Conservation (phyloP, 495 filamentous ascomycete genomes). For the Tetracladium marchalianum region DNA sequence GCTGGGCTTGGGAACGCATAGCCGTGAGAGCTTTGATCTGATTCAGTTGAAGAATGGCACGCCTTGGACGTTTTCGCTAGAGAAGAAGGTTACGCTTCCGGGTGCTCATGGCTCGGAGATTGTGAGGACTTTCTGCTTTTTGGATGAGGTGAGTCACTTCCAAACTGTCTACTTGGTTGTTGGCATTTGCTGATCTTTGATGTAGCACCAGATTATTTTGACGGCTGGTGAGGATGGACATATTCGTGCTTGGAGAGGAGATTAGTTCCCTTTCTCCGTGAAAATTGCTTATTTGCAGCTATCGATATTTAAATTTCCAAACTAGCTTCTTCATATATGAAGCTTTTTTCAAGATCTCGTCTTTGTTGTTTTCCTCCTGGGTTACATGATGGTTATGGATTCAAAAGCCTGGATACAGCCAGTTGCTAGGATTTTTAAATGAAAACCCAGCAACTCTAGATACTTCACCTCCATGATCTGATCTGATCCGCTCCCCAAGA, state of each 20-base stretch:
- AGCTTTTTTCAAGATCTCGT: no score
- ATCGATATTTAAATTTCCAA: no score
- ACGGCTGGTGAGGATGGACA: constrained; percentile 73
- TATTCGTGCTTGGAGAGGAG: constrained; percentile 50
- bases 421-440: no score
- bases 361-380: no score
- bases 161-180: background rate
- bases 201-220: constrained; percentile 55
- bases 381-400: no score
- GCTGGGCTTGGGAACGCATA: constrained; percentile 52
- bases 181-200: constrained; percentile 10
- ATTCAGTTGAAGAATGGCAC: constrained; percentile 48
- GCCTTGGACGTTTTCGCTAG: constrained; percentile 52
- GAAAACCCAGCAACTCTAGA: no score
- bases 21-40: constrained; percentile 56
- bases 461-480: no score
- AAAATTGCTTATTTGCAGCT: no score
- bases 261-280: constrained; percentile 1
- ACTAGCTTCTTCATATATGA: no score
- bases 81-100: constrained; percentile 50
- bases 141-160: constrained; percentile 46
- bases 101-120: constrained; percentile 81
- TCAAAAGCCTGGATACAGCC: no score
- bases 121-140: constrained; percentile 66
- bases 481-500: no score